Evolutionary conservation across 108 stramenopile species (phyloP).

Genomic region (Mediolabrus comicus): DNA sequence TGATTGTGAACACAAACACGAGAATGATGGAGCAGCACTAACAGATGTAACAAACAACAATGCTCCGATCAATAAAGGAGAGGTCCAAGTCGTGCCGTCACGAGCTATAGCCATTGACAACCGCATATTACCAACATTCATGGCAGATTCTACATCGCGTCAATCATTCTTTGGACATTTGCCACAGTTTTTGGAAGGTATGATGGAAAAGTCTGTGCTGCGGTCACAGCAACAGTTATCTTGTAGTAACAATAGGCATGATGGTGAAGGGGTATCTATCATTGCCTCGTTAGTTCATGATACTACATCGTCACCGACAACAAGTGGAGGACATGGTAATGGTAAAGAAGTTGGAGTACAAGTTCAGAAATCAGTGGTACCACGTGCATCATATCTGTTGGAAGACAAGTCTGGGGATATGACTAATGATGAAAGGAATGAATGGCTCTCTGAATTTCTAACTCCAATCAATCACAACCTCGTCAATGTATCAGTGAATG

Average conservation of each 20-base stretch:
- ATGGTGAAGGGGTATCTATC: conserved; percentile 1
- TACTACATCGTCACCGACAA: not conserved
- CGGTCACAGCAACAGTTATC: not conserved
- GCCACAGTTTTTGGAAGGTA: conserved; percentile 14
- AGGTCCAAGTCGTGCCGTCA: conserved; percentile 10
- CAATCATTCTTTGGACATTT: conserved; percentile 21
- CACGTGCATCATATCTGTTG: conserved; percentile 16
- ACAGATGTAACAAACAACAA: not conserved
- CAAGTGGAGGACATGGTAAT: not conserved
- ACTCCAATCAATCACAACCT: conserved; percentile 21
- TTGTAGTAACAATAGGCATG: not conserved
- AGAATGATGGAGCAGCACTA: not conserved
- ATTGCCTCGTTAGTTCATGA: conserved; percentile 4
- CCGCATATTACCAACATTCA: conserved; percentile 32
- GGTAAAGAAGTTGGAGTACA: not conserved
- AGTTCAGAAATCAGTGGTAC: not conserved
- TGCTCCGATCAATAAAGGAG: not conserved
- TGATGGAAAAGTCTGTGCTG: conserved; percentile 24
- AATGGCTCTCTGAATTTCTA: conserved; percentile 28
- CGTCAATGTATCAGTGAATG: not conserved
- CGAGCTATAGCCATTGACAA: conserved; percentile 42
- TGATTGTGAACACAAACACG: not conserved
- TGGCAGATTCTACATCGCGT: conserved; percentile 30
- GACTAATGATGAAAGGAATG: not conserved
- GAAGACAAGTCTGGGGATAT: not conserved